Evolutionary conservation across 1,284 basidiomycete species (phyloP), one percentile per base, ranked within the genome.

Genomic region (Puccinia coronata): DNA sequence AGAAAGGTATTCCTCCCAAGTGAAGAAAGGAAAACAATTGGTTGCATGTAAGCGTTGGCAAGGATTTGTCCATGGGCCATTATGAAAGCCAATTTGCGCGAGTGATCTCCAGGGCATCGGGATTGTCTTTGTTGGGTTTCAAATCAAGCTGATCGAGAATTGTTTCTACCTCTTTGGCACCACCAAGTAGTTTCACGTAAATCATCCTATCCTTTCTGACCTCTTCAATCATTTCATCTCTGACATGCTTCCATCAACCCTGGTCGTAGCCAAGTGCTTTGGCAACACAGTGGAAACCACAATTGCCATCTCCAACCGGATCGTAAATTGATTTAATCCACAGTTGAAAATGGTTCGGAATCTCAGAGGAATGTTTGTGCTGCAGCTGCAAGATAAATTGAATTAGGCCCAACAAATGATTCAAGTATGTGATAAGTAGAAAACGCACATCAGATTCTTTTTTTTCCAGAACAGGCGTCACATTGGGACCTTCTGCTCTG

Each of bases 151-250:
- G 5, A 28, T 61, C 18, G 23, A 65, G 5, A 8, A 65, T 39
- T 23, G 36, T 34, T 11, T 11, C 41, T 5, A 65, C 34, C 31
- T 57, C n/a, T 18, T 4, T 36, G 16, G 36, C 61, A 39, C 18
- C 61, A 65, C 61, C 61, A 18, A 39, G 61, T 31, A 65, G 34
- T 11, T 65, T 65, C 11, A n/a, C 2, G 39, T 65, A 65, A 65
- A 8, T 3, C 20, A 5, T 8, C 61, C 6, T 65, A 34, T 39
- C 8, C 6, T 12, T 65, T 23, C 8, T 39, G 2, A 65, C 25
- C 61, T 65, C 61, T 12, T 12, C 20, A 6, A 39, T 16, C 34
- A 65, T 65, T 23, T 65, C 61, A 4, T 65, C 34, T 23, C 34
- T 5, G 34, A 65, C 61, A 8, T n/a, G 61, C 18, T 39, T 9